Evolutionary conservation across 1,284 basidiomycete genomes (phyloP).

Genomic region (Xerocomus cyaneibrunnescens): DNA sequence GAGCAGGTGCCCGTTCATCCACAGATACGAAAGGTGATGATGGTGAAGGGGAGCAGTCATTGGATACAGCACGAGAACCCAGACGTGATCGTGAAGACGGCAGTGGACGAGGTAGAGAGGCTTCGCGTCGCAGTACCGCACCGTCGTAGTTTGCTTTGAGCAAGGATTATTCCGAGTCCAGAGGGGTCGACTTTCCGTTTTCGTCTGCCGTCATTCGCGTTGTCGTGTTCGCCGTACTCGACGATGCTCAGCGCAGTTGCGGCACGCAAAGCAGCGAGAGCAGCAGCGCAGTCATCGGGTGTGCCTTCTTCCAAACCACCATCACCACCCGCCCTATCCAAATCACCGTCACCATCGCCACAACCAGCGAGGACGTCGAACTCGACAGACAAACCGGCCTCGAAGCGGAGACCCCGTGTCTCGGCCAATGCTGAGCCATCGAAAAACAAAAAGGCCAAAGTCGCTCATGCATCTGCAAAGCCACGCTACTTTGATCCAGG

Average conservation of each 20-base stretch:
- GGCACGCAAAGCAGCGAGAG: slow-evolving; percentile 26
- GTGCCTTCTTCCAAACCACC: slow-evolving; percentile 13
- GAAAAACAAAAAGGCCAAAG: slow-evolving; percentile 27
- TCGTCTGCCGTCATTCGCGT: not conserved
- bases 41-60: slow-evolving; percentile 15
- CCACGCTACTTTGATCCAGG: slow-evolving; percentile 38
- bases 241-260: slow-evolving; percentile 32
- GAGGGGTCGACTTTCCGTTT: not conserved
- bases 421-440: slow-evolving; percentile 1
- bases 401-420: slow-evolving; percentile 24
- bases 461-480: slow-evolving; percentile 9
- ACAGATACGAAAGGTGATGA: slow-evolving; percentile 7
- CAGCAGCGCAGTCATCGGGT: slow-evolving; percentile 5
- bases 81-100: slow-evolving; percentile 7
- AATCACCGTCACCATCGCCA: slow-evolving; percentile 4
- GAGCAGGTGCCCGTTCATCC: slow-evolving; percentile 10
- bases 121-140: not conserved
- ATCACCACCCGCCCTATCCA: slow-evolving; percentile 11
- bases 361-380: not conserved
- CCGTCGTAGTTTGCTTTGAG: too few relatives aligned
- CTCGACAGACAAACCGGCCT: slow-evolving; percentile 3
- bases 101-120: slow-evolving; percentile 12
- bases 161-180: too few relatives aligned
- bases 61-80: slow-evolving; percentile 21
- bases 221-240: slow-evolving; percentile 6